Conservation (phyloP, 495 filamentous ascomycete genomes). For the Chaetomium tenue region DNA sequence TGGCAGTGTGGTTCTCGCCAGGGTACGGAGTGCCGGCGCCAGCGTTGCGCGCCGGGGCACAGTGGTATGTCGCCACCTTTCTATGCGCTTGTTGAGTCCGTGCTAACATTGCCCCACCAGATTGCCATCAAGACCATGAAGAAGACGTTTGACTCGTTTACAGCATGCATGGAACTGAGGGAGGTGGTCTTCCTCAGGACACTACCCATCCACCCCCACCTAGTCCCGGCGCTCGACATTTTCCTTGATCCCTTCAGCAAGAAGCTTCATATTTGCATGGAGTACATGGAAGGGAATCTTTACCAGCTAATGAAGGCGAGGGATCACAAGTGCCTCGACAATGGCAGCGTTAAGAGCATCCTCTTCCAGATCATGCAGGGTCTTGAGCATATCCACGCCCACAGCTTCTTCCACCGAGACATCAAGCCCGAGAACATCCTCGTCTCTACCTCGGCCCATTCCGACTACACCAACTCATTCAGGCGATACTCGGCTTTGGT, state of each 20-base stretch:
- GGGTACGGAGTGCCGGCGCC: conserved; percentile 85
- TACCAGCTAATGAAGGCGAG: conserved; percentile 99
- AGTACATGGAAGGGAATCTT: conserved; percentile 99
- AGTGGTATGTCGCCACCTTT: conserved; percentile 62
- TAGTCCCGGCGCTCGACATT: conserved; percentile 97
- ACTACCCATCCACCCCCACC: conserved; percentile 79
- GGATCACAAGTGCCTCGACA: conserved; percentile 90
- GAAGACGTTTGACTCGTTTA: conserved; percentile 93
- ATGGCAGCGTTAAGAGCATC: conserved; percentile 93
- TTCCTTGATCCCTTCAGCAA: conserved; percentile 94
- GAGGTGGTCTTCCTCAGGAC: conserved; percentile 96
- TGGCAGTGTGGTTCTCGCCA: conserved; percentile 88
- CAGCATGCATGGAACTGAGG: conserved; percentile 83
- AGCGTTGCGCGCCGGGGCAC: conserved; percentile 87
- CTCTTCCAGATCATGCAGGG: conserved; percentile 95
- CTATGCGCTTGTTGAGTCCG: not conserved
- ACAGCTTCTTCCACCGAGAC: conserved; percentile 97
- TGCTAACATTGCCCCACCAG: conserved; percentile 46
- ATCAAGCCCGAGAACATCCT: conserved; percentile 99
- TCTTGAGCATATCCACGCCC: conserved; percentile 93
- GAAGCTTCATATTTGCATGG: conserved; percentile 98
- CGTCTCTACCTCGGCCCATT: conserved; percentile 83
- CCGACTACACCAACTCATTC: conserved; percentile 76
- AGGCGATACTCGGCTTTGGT: conserved; percentile 88
- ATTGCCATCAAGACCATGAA: conserved; percentile 99